Evolutionary conservation across 2,329 filamentous ascomycete species (phyloP).

Genomic region (Penicillium sp.): DNA sequence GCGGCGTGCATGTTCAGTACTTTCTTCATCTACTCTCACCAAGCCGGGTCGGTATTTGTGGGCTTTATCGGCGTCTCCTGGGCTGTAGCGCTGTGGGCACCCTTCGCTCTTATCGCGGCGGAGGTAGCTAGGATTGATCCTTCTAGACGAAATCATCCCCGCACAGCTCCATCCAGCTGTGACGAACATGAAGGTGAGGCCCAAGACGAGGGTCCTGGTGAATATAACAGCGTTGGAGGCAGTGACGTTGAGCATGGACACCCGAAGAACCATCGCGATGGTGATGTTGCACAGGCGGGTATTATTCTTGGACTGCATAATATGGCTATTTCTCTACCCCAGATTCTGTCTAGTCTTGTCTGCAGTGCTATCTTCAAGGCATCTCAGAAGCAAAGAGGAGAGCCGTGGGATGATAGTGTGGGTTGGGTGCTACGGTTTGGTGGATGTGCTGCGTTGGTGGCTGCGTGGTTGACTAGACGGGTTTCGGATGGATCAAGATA

Average conservation of each 20-base stretch:
- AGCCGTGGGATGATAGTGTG: conserved; percentile 81
- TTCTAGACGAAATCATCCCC: conserved; percentile 53
- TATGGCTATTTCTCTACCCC: conserved; percentile 85
- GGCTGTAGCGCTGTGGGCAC: conserved; percentile 91
- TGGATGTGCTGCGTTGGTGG: conserved; percentile 72
- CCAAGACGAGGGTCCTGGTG: conserved; percentile 2
- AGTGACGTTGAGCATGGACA: conserved; percentile 30
- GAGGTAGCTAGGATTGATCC: conserved; percentile 84
- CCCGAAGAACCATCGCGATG: conserved; percentile 26
- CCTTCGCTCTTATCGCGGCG: conserved; percentile 89
- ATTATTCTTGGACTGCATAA: conserved; percentile 95
- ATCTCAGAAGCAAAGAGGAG: conserved; percentile 82
- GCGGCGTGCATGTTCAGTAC: conserved; percentile 78
- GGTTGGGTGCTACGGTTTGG: conserved; percentile 83
- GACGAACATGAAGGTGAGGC: neutral
- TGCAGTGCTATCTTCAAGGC: conserved; percentile 81
- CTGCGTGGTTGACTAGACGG: conserved; percentile 68
- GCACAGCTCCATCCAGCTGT: conserved; percentile 17
- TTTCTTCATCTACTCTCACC: conserved; percentile 69
- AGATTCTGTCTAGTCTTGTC: conserved; percentile 83
- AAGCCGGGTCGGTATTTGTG: conserved; percentile 72
- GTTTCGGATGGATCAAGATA: conserved; percentile 59
- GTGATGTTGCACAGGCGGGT: conserved; percentile 72
- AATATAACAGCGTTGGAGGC: neutral
- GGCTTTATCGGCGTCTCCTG: conserved; percentile 84